Conservation (phyloP, 306 rosid species). For the Abrus pulchellus region DNA sequence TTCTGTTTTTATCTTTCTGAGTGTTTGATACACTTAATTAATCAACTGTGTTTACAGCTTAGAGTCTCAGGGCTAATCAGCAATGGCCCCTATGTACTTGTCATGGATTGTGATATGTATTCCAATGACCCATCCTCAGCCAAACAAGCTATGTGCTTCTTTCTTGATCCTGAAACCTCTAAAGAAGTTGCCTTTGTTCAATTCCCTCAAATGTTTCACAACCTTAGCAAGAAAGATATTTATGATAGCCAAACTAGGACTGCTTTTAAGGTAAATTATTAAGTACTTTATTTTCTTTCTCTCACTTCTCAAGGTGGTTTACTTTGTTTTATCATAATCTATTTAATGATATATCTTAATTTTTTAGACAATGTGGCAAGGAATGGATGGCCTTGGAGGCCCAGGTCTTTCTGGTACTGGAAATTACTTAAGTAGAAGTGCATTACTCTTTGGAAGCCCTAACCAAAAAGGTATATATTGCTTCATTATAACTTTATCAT, state of each 20-base stretch:
- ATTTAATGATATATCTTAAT: not conserved
- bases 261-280: slow-evolving; percentile 54
- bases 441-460: slow-evolving; percentile 56
- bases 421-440: slow-evolving; percentile 54
- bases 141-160: slow-evolving; percentile 79
- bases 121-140: slow-evolving; percentile 75
- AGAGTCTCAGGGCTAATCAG: slow-evolving; percentile 71
- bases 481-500: not conserved
- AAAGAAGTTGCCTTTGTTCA: slow-evolving; percentile 54
- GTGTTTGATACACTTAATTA: not conserved
- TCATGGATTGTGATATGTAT: slow-evolving; percentile 75
- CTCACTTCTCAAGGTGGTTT: not conserved
- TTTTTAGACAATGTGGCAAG: slow-evolving; percentile 64
- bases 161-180: slow-evolving; percentile 61
- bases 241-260: slow-evolving; percentile 58
- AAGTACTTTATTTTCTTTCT: not conserved
- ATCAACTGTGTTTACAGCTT: slow-evolving; percentile 53
- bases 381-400: slow-evolving; percentile 64
- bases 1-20: not conserved
- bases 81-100: slow-evolving; percentile 64
- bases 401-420: slow-evolving; percentile 65
- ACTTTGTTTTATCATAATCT: not conserved
- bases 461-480: slow-evolving; percentile 47
- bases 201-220: slow-evolving; percentile 68
- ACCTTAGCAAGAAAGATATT: slow-evolving; percentile 61